A percentile compares a stretch with the other conserved stretches of the same genome.
Conservation (phyloP, 805 yeast species). For the Osmozyma mogii region DNA sequence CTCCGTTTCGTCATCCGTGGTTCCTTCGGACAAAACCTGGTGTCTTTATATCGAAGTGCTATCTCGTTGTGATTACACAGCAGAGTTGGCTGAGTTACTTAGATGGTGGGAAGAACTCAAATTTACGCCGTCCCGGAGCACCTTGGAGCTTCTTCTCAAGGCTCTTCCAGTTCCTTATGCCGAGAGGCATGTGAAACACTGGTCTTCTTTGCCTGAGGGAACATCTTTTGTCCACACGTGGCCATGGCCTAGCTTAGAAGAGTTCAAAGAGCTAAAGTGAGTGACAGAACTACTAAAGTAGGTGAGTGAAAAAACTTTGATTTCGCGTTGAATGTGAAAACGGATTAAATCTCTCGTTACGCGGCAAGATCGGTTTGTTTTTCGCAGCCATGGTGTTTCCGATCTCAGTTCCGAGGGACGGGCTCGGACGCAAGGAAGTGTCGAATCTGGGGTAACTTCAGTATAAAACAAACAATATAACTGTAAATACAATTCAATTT, state of each 20-base stretch:
- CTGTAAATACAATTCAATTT: too few relatives aligned
- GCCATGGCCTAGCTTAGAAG: constrained; percentile 14
- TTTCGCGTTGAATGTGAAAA: too few relatives aligned
- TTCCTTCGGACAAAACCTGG: constrained; percentile 44
- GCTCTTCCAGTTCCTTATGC: constrained; percentile 31
- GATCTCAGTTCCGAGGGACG: too few relatives aligned
- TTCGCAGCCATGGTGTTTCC: too few relatives aligned
- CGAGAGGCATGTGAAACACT: constrained; percentile 30
- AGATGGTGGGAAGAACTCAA: constrained; percentile 47
- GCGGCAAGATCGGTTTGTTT: too few relatives aligned
- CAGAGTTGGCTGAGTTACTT: constrained; percentile 43
- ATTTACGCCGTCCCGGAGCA: constrained; percentile 32
- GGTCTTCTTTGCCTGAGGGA: constrained; percentile 6
- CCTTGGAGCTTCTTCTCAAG: constrained; percentile 32
- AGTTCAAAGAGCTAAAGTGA: constrained; percentile 1
- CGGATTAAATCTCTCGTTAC: too few relatives aligned
- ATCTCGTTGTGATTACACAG: constrained; percentile 36
- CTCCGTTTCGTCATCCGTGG: constrained; percentile 8
- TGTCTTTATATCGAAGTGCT: constrained; percentile 44
- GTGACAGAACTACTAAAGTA: neutral
- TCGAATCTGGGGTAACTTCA: too few relatives aligned
- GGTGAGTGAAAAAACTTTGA: neutral
- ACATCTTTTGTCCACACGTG: constrained; percentile 5
- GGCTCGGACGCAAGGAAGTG: too few relatives aligned
- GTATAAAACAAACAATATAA: too few relatives aligned